Evolutionary conservation across 2,329 filamentous ascomycete species (phyloP).

Genomic region (Venturia asperata): DNA sequence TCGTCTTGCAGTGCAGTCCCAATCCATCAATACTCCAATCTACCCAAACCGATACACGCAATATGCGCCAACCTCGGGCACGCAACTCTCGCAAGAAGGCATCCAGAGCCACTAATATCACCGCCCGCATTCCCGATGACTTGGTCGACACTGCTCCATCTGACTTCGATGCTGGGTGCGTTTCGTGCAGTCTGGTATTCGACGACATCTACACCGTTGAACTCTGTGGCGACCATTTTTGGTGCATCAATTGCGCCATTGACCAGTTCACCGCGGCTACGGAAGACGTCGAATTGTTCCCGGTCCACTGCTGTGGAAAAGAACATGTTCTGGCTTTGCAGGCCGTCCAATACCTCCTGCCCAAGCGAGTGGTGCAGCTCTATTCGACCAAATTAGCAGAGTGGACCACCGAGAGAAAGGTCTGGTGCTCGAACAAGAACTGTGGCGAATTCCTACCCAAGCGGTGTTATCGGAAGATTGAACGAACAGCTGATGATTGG

Average conservation of each 20-base stretch:
- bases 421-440: neutral
- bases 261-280: neutral
- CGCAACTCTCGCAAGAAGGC: constrained; percentile 3
- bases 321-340: neutral
- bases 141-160: neutral
- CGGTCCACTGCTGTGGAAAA: constrained; percentile 9
- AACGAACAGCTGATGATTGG: neutral
- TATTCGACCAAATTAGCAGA: constrained; percentile 1
- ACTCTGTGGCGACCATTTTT: constrained; percentile 6
- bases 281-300: constrained; percentile 5
- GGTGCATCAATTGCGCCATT: constrained; percentile 14
- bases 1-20: neutral
- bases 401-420: neutral
- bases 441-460: neutral
- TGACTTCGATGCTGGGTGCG: neutral
- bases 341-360: neutral
- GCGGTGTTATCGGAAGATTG: neutral
- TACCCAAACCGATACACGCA: neutral
- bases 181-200: neutral
- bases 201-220: neutral
- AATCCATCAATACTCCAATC: neutral
- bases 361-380: neutral
- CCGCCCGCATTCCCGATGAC: neutral
- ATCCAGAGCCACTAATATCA: neutral
- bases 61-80: neutral